Conservation (phyloP, 2,329 filamentous ascomycete species). For the Pestalotiopsis sp. region DNA sequence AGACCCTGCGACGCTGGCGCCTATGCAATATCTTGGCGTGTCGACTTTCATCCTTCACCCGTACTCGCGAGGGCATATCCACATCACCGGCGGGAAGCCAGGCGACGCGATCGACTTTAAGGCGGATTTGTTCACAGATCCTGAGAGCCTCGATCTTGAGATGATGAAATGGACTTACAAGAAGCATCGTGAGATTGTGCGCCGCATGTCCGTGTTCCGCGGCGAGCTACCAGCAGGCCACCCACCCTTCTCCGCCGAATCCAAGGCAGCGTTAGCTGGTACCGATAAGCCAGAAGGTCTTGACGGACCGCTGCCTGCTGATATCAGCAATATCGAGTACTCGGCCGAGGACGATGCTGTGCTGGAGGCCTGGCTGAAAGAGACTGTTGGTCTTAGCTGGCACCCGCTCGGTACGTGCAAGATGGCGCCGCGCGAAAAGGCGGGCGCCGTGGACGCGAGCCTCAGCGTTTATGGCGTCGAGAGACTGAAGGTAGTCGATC, state of each 20-base stretch:
- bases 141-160: slow-evolving; percentile 58
- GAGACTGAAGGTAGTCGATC: slow-evolving; percentile 37
- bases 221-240: slow-evolving; percentile 46
- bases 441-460: slow-evolving; percentile 37
- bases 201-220: slow-evolving; percentile 55
- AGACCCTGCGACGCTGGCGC: neutral
- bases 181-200: slow-evolving; percentile 61
- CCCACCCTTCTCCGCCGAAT: slow-evolving; percentile 45
- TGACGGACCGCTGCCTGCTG: slow-evolving; percentile 29
- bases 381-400: slow-evolving; percentile 37
- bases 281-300: slow-evolving; percentile 25
- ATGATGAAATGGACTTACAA: slow-evolving; percentile 67
- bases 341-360: slow-evolving; percentile 43
- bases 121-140: slow-evolving; percentile 55
- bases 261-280: slow-evolving; percentile 34
- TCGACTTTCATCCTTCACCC: slow-evolving; percentile 61
- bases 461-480: slow-evolving; percentile 38
- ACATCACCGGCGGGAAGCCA: slow-evolving; percentile 51
- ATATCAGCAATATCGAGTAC: slow-evolving; percentile 47
- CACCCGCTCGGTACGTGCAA: slow-evolving; percentile 39
- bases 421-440: slow-evolving; percentile 36
- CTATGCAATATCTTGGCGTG: slow-evolving; percentile 53
- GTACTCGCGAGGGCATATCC: slow-evolving; percentile 62
- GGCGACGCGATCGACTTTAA: slow-evolving; percentile 54
- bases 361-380: slow-evolving; percentile 39